Conservation (phyloP, 805 yeast species). For the Cyberlindnera sargentensis region DNA sequence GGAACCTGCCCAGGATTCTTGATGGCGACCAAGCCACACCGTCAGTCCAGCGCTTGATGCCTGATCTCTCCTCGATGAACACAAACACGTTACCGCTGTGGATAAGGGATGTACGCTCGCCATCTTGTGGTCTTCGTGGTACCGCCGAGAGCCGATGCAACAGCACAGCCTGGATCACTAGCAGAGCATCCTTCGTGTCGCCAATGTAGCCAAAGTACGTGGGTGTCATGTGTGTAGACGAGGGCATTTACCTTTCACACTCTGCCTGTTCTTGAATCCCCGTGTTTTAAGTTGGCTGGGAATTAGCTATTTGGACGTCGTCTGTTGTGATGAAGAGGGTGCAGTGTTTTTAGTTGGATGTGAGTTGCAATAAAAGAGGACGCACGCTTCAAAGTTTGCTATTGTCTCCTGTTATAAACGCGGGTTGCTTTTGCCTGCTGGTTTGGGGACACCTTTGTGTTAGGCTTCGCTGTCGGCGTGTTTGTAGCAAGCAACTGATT, state of each 20-base stretch:
- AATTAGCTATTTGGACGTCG: no score
- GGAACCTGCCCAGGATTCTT: conserved; percentile 75
- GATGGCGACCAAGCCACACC: conserved; percentile 95
- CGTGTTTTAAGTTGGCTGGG: no score
- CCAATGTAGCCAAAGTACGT: conserved; percentile 52
- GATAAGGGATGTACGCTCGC: conserved; percentile 61
- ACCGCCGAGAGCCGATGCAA: conserved; percentile 54
- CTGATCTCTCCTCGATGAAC: conserved; percentile 73
- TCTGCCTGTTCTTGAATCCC: no score
- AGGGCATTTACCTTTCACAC: conserved; percentile 3
- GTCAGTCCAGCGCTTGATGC: conserved; percentile 93
- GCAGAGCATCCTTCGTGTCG: conserved; percentile 75
- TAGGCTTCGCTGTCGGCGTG: no score
- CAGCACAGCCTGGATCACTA: conserved; percentile 74
- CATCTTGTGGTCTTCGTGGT: conserved; percentile 74
- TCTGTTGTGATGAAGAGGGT: no score
- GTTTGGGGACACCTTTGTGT: no score
- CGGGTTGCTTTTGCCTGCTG: no score
- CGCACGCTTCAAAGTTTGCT: no score
- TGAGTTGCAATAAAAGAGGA: no score
- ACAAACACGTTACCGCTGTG: conserved; percentile 77
- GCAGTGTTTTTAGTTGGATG: no score
- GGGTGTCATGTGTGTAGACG: conserved; percentile 13
- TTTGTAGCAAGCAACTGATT: no score
- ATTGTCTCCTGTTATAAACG: no score